Evolutionary conservation across 495 filamentous ascomycete species (phyloP).

Genomic region (Annulohypoxylon moriforme): DNA sequence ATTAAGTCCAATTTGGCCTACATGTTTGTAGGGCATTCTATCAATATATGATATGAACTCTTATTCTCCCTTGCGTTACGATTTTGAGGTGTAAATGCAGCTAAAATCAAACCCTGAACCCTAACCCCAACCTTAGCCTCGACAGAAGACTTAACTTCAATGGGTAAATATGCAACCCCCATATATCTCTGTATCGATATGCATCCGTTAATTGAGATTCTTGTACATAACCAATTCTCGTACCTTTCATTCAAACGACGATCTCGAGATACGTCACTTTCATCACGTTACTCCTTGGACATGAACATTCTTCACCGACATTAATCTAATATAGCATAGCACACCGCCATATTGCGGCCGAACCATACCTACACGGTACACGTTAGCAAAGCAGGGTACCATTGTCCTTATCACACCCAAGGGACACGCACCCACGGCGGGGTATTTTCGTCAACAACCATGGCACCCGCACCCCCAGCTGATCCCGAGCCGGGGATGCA

Average conservation of each 20-base stretch:
- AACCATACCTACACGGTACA: not conserved
- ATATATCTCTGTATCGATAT: not conserved
- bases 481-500: conserved; percentile 38
- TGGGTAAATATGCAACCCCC: not conserved
- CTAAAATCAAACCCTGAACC: too few relatives aligned
- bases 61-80: not conserved
- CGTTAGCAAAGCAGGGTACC: not conserved
- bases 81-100: too few relatives aligned
- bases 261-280: not conserved
- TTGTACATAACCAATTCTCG: not conserved
- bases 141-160: not conserved
- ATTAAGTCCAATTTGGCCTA: not conserved
- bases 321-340: not conserved
- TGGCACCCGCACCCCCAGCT: not conserved
- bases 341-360: conserved; percentile 1
- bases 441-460: too few relatives aligned
- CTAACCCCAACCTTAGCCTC: too few relatives aligned
- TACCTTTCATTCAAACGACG: not conserved
- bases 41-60: not conserved
- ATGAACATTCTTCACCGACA: not conserved
- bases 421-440: too few relatives aligned
- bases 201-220: not conserved
- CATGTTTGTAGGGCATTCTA: not conserved
- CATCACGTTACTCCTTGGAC: not conserved
- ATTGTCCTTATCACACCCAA: too few relatives aligned